These are phyloP conservation scores for Porcisia hertigi DNA, from an alignment of 208 protist genomes.

Conservation along the genomic window DNA sequence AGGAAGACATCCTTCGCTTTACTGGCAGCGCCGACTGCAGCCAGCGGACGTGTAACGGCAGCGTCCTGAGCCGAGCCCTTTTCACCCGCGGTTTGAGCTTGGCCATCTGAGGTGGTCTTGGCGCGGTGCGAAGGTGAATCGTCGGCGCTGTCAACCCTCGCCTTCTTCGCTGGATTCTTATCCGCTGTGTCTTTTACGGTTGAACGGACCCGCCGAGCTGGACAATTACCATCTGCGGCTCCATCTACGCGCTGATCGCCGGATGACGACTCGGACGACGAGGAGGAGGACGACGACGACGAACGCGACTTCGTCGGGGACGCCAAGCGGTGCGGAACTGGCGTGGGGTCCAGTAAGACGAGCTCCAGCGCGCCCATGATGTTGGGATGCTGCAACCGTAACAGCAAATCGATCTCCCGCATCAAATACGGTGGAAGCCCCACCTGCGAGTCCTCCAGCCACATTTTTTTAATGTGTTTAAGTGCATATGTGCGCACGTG, in stretches of 20 bases:
- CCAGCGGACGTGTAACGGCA: constrained; percentile 13
- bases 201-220: neutral
- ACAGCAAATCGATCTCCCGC: constrained; percentile 83
- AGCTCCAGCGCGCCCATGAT: constrained; percentile 57
- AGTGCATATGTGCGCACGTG: constrained; percentile 50
- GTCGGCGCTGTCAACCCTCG: neutral
- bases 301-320: constrained; percentile 3
- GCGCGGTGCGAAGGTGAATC: neutral
- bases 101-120: neutral
- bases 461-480: constrained; percentile 84
- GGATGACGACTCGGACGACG: constrained; percentile 1
- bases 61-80: constrained; percentile 3
- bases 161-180: constrained; percentile 1
- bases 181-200: neutral
- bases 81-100: neutral
- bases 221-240: neutral
- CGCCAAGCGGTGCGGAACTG: constrained; percentile 7
- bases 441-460: constrained; percentile 71
- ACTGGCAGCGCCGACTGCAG: constrained; percentile 8
- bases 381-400: constrained; percentile 81
- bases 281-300: constrained; percentile 6
- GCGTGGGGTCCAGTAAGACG: constrained; percentile 47
- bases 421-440: constrained; percentile 85
- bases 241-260: constrained; percentile 1
- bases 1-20: constrained; percentile 67